Evolutionary conservation across 345 rosid genomes (phyloP).

Genomic region (Moringa oleifera): DNA sequence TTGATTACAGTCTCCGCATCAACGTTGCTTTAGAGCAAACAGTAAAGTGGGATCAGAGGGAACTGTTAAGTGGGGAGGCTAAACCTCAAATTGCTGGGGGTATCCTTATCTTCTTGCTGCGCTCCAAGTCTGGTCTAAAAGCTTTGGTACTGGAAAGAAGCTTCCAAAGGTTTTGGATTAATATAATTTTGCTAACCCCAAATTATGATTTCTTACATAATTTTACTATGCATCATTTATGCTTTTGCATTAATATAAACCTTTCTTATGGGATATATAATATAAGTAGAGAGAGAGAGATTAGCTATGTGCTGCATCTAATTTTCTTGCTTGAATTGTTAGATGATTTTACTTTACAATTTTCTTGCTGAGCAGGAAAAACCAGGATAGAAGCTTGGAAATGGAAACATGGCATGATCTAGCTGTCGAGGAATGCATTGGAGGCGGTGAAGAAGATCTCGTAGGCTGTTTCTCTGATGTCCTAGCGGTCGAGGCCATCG

Average conservation of each 20-base stretch:
- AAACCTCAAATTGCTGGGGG: slow-evolving; percentile 65
- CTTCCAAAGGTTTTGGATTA: slow-evolving; percentile 35
- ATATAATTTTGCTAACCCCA: too few relatives aligned
- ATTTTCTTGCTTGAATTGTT: background rate
- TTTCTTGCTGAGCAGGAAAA: slow-evolving; percentile 19
- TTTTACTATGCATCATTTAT: background rate
- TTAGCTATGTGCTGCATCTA: background rate
- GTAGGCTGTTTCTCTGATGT: slow-evolving; percentile 78
- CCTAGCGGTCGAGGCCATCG: slow-evolving; percentile 46
- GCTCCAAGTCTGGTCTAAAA: slow-evolving; percentile 58
- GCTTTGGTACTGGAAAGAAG: slow-evolving; percentile 33
- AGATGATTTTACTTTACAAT: background rate
- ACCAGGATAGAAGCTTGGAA: slow-evolving; percentile 43
- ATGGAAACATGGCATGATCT: slow-evolving; percentile 70
- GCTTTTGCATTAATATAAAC: background rate
- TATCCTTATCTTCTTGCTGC: slow-evolving; percentile 57
- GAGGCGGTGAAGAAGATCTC: slow-evolving; percentile 86
- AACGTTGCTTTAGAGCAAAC: slow-evolving; percentile 61
- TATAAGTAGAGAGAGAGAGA: too few relatives aligned
- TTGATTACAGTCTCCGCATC: slow-evolving; percentile 52
- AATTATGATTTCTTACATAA: background rate
- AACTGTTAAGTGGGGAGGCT: slow-evolving; percentile 60
- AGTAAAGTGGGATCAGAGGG: slow-evolving; percentile 70
- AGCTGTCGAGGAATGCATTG: too few relatives aligned
- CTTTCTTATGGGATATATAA: too few relatives aligned